Percentiles rank a stretch among this genome's conserved stretches.
These are phyloP conservation scores for Hebeloma cylindrosporum DNA, from an alignment of 768 basidiomycete species.

Conservation along the genomic window DNA sequence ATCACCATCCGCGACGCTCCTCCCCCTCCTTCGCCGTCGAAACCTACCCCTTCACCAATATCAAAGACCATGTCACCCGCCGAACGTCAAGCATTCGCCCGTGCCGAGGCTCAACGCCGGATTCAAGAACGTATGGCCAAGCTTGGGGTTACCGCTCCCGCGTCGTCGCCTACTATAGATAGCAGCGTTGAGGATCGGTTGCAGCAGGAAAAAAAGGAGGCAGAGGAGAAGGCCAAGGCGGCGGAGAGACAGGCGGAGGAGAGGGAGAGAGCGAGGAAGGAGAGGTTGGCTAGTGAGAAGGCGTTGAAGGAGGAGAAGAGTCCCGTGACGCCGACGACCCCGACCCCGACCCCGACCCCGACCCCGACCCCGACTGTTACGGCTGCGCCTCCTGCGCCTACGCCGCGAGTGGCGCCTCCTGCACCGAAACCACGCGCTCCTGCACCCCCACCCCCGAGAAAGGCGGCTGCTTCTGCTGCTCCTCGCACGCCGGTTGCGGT, in stretches of 20 bases:
- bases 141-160: conserved; percentile 65
- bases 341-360: conserved; percentile 32
- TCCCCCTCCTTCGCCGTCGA: conserved; percentile 48
- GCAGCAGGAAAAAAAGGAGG: conserved; percentile 84
- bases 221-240: conserved; percentile 75
- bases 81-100: conserved; percentile 76
- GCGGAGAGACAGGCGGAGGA: conserved; percentile 85
- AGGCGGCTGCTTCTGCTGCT: conserved; percentile 32
- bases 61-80: conserved; percentile 84
- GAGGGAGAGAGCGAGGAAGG: conserved; percentile 68
- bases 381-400: conserved; percentile 32
- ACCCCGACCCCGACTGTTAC: conserved; percentile 24
- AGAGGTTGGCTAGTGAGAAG: conserved; percentile 75
- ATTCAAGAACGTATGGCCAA: conserved; percentile 84
- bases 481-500: conserved; percentile 44
- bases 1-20: conserved; percentile 41
- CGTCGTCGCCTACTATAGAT: conserved; percentile 61
- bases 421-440: conserved; percentile 44
- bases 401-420: conserved; percentile 35
- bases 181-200: conserved; percentile 83
- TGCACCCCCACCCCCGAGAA: conserved; percentile 34
- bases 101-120: conserved; percentile 76
- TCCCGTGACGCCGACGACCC: conserved; percentile 31
- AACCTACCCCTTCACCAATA: conserved; percentile 58
- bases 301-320: conserved; percentile 53